Conservation (phyloP, 305 asterid species). For the Fraxinus nigra region DNA sequence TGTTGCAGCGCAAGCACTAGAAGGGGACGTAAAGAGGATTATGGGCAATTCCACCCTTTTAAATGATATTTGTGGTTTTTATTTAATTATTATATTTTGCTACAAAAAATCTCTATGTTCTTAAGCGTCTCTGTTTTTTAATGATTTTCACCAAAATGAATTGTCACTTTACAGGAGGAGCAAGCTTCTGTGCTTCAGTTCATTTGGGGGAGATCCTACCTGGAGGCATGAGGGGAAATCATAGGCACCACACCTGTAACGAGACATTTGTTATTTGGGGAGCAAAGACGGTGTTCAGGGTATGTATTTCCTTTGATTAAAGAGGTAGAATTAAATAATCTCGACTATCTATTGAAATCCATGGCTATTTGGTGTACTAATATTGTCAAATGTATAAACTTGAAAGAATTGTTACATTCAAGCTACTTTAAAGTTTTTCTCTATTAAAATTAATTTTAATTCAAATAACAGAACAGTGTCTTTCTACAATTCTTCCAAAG, state of each 20-base stretch:
- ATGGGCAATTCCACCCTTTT: not conserved
- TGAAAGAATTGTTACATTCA: not conserved
- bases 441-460: not conserved
- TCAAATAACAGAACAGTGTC: constrained; percentile 6
- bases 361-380: not conserved
- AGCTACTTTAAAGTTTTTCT: not conserved
- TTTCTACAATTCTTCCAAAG: not conserved
- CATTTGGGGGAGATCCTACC: constrained; percentile 85
- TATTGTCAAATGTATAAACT: not conserved
- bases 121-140: not conserved
- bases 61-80: not conserved
- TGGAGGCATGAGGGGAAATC: constrained; percentile 81
- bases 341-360: not conserved
- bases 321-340: not conserved
- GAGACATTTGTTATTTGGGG: constrained; percentile 97
- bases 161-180: constrained; percentile 65
- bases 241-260: constrained; percentile 77
- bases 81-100: not conserved
- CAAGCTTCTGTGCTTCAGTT: constrained; percentile 55
- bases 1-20: not conserved
- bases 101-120: not conserved
- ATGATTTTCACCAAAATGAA: constrained; percentile 20
- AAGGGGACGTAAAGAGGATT: not conserved
- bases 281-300: constrained; percentile 86
- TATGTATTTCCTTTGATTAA: constrained; percentile 30